Conservation (phyloP, 164 flowering plant species). For the Vitis rotundifolia region DNA sequence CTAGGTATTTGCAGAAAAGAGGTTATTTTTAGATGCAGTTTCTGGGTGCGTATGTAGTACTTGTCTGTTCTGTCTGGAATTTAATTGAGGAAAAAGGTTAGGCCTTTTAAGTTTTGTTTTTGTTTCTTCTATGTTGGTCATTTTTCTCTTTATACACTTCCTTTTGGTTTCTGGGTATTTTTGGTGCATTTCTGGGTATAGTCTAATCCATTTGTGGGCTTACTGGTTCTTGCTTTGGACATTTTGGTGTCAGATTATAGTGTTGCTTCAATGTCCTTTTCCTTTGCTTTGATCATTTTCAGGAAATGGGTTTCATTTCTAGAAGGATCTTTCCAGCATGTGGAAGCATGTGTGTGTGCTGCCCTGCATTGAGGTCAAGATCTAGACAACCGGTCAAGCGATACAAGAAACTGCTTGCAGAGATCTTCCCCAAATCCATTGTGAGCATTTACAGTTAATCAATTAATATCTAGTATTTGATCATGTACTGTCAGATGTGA, state of each 20-base stretch:
- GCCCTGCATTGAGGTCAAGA: constrained; percentile 91
- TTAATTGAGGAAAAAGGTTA: too few relatives aligned
- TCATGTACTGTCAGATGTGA: not conserved
- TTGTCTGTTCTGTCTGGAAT: too few relatives aligned
- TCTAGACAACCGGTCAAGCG: constrained; percentile 95
- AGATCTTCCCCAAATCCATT: constrained; percentile 78
- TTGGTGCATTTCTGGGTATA: too few relatives aligned
- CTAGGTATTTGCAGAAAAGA: too few relatives aligned
- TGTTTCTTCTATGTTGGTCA: too few relatives aligned
- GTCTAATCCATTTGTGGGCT: not conserved
- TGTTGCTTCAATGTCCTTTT: not conserved
- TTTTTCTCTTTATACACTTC: too few relatives aligned
- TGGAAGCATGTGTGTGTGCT: constrained; percentile 85
- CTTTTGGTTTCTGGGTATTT: too few relatives aligned
- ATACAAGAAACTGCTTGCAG: constrained; percentile 85
- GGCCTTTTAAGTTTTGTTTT: too few relatives aligned
- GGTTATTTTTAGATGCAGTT: too few relatives aligned
- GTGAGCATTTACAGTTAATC: constrained; percentile 37
- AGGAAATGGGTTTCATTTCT: constrained; percentile 90
- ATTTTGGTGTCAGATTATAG: not conserved
- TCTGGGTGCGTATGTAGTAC: too few relatives aligned
- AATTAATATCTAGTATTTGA: constrained; percentile 1
- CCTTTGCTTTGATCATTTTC: constrained; percentile 14
- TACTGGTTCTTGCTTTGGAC: not conserved
- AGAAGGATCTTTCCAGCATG: constrained; percentile 84